These are phyloP conservation scores for Collybia mongolica DNA, from an alignment of 768 basidiomycete genomes.

Conservation along the genomic window DNA sequence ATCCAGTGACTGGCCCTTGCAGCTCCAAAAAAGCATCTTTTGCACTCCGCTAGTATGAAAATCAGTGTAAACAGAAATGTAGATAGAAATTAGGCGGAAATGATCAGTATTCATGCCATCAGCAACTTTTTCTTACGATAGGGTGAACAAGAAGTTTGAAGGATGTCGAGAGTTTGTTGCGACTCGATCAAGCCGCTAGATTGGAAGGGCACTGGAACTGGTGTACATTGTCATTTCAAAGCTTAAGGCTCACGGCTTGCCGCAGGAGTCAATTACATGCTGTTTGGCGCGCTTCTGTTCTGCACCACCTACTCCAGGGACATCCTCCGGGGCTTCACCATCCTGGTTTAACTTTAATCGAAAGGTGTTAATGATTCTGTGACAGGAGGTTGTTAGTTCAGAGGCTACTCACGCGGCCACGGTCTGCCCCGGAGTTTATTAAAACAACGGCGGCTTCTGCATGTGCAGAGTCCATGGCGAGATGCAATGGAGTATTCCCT, in stretches of 20 bases:
- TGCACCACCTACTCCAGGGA: slow-evolving; percentile 85
- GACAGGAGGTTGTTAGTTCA: slow-evolving; percentile 11
- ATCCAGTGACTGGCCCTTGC: slow-evolving; percentile 5
- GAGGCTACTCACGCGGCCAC: slow-evolving; percentile 65
- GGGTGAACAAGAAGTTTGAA: no score
- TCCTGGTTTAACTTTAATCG: slow-evolving; percentile 74
- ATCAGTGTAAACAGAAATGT: no score
- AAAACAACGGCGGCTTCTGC: slow-evolving; percentile 87
- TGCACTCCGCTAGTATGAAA: no score
- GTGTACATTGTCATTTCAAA: neutral
- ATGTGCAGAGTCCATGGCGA: slow-evolving; percentile 96
- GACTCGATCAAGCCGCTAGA: no score
- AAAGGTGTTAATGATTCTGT: slow-evolving; percentile 13
- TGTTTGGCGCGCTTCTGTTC: slow-evolving; percentile 81
- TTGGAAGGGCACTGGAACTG: no score
- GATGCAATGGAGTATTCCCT: slow-evolving; percentile 96
- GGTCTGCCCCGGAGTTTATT: slow-evolving; percentile 95
- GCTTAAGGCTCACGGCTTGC: slow-evolving; percentile 39
- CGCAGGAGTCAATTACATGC: slow-evolving; percentile 77
- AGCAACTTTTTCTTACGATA: no score
- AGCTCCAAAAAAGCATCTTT: slow-evolving; percentile 9
- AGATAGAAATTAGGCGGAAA: no score
- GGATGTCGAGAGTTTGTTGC: no score
- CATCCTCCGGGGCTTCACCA: slow-evolving; percentile 80
- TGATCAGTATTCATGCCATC: no score